These are phyloP conservation scores for Ustulina deusta DNA, from an alignment of 2,329 filamentous ascomycete genomes.

Conservation along the genomic window DNA sequence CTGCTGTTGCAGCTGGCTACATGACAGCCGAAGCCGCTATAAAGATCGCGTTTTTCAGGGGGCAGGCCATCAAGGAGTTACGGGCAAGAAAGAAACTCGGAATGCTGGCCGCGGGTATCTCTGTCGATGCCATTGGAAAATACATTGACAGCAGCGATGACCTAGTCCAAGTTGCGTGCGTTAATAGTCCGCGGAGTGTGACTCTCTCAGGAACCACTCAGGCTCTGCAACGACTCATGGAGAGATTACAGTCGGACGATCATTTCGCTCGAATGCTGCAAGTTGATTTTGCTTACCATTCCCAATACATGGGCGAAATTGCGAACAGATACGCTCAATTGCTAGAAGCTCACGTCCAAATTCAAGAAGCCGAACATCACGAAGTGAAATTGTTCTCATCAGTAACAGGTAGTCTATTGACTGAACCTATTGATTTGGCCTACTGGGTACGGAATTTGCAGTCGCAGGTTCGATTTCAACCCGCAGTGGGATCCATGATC, in stretches of 20 bases:
- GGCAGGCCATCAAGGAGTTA: constrained; percentile 39
- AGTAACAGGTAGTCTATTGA: neutral
- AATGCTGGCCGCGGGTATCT: constrained; percentile 51
- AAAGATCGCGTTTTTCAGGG: constrained; percentile 50
- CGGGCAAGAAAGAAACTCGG: constrained; percentile 41
- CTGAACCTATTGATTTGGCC: neutral
- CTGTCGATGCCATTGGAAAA: constrained; percentile 32
- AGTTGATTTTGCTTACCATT: constrained; percentile 52
- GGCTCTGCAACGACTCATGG: constrained; percentile 33
- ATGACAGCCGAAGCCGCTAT: constrained; percentile 46
- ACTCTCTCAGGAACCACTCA: constrained; percentile 47
- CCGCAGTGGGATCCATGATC: constrained; percentile 33
- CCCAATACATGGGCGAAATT: constrained; percentile 45
- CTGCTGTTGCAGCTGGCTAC: constrained; percentile 47
- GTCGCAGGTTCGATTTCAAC: constrained; percentile 42
- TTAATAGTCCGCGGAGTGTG: constrained; percentile 48
- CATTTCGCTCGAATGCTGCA: constrained; percentile 49
- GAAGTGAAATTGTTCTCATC: constrained; percentile 16
- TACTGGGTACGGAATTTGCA: constrained; percentile 48
- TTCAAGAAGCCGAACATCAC: neutral
- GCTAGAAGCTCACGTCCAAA: neutral
- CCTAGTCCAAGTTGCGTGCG: constrained; percentile 42
- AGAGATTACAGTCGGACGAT: constrained; percentile 37
- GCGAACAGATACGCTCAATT: constrained; percentile 38
- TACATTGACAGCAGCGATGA: constrained; percentile 42